Base-by-base conservation (phyloP, 106 monocot species). In the Dioscorea alata region DNA sequence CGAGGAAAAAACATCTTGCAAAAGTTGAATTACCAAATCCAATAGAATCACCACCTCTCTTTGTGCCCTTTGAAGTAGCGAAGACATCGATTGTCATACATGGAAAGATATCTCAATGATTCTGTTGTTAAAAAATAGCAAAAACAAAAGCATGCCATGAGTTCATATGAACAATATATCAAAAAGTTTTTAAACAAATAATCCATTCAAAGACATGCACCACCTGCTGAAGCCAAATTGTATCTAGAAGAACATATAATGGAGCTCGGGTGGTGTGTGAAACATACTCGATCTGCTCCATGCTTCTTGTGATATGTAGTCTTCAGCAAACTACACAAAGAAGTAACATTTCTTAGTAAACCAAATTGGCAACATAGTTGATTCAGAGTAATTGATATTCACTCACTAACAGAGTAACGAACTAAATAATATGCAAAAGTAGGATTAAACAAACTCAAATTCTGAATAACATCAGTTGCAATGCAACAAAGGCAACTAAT, bases 1-100 rank as follows among this genome's bases (percentile, higher is more conserved):
- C 33, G 19, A 28, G 9, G 18, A 48, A 63, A 42, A 70, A 15
- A 20, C 16, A 33, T 48, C 16, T 58, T 64, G 35, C 12, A 67
- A 69, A 56, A 50, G 13, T 33, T 4, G 19, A 31, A 57, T 24
- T 49, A 69, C 51, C 48, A 59, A 74, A 68, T 23, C 22, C 4
- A 63, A 56, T 12, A 77, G 64, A 75, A 68, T 53, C 13, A 61
- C 35, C 48, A 99, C 97, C 87, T 89, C 14, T 87, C 82, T 67
- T 84, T 92, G 73, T 99, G 97, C n/a, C 97, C 97, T 68, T 99
- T 99, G 61, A 99, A 99, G 66, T 92, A 99, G 20, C 97, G 80
- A n/a, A 99, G 87, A 74, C 89, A 99, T 24, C 92, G 77, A 67
- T 99, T 99, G 56, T 99, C 97, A 81, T 92, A 99, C 85, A 99